Conservation (phyloP, 352 stramenopile species). For the Pythium folliculosum region DNA sequence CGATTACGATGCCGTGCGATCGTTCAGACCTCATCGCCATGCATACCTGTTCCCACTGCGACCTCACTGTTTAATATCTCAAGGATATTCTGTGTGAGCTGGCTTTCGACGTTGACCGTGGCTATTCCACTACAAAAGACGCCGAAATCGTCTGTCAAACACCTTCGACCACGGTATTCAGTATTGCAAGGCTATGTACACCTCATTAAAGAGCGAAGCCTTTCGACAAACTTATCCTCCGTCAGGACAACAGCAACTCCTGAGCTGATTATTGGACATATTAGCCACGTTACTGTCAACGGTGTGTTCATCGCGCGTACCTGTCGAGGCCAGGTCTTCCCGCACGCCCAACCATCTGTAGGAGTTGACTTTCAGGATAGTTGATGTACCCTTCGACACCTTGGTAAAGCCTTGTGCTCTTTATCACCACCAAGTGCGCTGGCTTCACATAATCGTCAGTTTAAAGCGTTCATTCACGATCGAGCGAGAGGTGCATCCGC, state of each 20-base stretch:
- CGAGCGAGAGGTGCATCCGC: neutral
- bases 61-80: conserved; percentile 13
- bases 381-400: conserved; percentile 31
- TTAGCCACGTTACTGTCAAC: neutral
- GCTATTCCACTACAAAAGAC: neutral
- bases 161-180: too few species aligned
- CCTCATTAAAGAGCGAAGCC: conserved; percentile 1
- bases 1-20: too few species aligned
- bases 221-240: conserved; percentile 3
- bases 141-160: neutral
- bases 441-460: conserved; percentile 23
- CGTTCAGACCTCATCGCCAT: too few species aligned
- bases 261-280: conserved; percentile 10
- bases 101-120: conserved; percentile 3
- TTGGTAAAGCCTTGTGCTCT: conserved; percentile 41
- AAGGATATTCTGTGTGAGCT: neutral
- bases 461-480: neutral
- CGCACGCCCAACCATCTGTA: conserved; percentile 51
- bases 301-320: conserved; percentile 6
- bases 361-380: conserved; percentile 29
- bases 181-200: neutral
- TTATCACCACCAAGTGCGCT: conserved; percentile 45
- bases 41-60: conserved; percentile 5
- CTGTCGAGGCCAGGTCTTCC: conserved; percentile 36
- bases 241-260: conserved; percentile 14